A percentile compares a stretch with the other conserved stretches of the same genome.
phyloP scores from a whole-genome alignment of 257 asterid genomes.

The Fraxinus quadrangulata region DNA sequence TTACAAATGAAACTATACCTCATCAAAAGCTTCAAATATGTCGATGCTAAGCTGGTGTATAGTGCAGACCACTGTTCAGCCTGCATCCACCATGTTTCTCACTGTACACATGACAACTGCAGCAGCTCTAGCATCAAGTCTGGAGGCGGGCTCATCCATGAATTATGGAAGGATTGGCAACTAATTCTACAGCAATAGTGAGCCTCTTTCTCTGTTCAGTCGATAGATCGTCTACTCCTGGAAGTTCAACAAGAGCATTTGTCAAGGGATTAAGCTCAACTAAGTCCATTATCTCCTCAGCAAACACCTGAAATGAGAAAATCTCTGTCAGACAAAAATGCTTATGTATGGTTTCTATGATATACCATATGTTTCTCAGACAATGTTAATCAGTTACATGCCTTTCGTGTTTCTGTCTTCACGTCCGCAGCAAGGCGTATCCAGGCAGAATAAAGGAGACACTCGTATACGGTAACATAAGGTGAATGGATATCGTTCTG shows the following conservation, averaged over 20 bases:
- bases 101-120: constrained; percentile 87
- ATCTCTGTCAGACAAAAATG: not conserved
- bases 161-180: constrained; percentile 87
- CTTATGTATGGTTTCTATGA: not conserved
- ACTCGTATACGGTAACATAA: constrained; percentile 72
- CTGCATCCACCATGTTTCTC: constrained; percentile 82
- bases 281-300: constrained; percentile 83
- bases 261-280: constrained; percentile 73
- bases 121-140: constrained; percentile 93
- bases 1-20: constrained; percentile 40
- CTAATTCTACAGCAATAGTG: constrained; percentile 81
- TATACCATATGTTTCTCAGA: not conserved
- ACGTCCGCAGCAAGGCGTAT: constrained; percentile 78
- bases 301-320: constrained; percentile 63
- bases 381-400: constrained; percentile 23
- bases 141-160: constrained; percentile 91
- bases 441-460: constrained; percentile 90
- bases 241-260: constrained; percentile 79
- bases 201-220: constrained; percentile 87
- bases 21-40: constrained; percentile 88
- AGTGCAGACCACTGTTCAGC: constrained; percentile 84
- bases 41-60: constrained; percentile 90
- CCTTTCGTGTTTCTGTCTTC: constrained; percentile 70
- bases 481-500: constrained; percentile 92
- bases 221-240: constrained; percentile 81